Conservation (phyloP, 2,329 filamentous ascomycete species). For the Fusarium piperis region DNA sequence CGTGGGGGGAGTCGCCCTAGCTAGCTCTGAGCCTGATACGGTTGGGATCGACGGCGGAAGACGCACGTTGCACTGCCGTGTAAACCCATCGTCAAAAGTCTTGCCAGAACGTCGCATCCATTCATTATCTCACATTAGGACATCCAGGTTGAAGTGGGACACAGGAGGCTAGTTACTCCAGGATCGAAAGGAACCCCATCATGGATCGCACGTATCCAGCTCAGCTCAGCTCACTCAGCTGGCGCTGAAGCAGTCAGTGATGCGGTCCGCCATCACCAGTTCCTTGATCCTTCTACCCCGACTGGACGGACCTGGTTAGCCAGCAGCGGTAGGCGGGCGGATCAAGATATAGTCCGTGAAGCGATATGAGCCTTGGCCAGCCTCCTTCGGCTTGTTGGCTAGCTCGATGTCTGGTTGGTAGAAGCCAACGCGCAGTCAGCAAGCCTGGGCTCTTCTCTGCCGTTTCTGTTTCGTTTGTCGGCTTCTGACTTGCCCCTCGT, state of each 20-base stretch:
- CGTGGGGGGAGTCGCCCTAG: conserved; percentile 9
- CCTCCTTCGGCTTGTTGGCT: neutral
- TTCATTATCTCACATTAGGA: neutral
- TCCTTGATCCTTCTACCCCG: neutral
- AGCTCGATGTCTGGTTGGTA: neutral
- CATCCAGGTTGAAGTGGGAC: neutral
- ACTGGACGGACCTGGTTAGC: neutral
- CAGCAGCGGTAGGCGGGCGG: neutral
- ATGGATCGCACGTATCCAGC: neutral
- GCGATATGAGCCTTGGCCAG: neutral
- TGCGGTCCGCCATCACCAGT: neutral
- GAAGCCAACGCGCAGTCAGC: conserved; percentile 20
- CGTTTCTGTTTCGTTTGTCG: conserved; percentile 5
- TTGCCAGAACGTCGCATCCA: conserved; percentile 4
- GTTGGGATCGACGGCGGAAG: conserved; percentile 3
- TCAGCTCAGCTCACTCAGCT: neutral
- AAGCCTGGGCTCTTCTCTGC: conserved; percentile 23
- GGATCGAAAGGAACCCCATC: neutral
- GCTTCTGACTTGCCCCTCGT: conserved; percentile 9
- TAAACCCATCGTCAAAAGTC: conserved; percentile 2
- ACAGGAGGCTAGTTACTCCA: neutral
- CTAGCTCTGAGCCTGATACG: conserved; percentile 1
- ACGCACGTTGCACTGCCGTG: neutral
- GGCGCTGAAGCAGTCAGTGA: neutral
- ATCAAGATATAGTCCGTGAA: neutral